A percentile compares a stretch with the other conserved stretches of the same genome.
Evolutionary conservation across 208 protist species (phyloP).

Genomic region (Zelonia costaricensis): DNA sequence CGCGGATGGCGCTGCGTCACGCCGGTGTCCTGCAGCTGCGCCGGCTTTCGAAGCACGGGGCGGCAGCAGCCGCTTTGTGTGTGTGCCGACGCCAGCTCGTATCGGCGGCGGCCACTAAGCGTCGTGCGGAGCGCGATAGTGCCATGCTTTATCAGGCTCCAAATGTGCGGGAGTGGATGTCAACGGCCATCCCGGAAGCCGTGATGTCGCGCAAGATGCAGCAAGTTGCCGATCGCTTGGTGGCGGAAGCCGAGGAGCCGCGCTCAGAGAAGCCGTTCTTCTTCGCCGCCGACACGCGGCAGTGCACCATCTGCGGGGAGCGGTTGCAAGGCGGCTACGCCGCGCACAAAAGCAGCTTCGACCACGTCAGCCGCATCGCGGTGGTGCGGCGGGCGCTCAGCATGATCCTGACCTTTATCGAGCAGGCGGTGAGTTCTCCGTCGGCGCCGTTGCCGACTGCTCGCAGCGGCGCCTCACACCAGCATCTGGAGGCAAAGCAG

Average conservation of each 20-base stretch:
- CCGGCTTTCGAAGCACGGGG: too few relatives aligned
- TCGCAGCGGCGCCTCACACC: not conserved
- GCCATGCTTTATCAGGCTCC: slow-evolving; percentile 12
- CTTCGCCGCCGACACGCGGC: slow-evolving; percentile 28
- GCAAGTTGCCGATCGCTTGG: not conserved
- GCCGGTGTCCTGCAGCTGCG: too few relatives aligned
- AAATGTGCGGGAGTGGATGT: not conserved
- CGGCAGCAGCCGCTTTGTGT: not conserved
- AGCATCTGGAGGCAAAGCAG: not conserved
- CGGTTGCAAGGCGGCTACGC: slow-evolving; percentile 33
- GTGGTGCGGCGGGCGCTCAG: slow-evolving; percentile 55
- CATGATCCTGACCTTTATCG: slow-evolving; percentile 39
- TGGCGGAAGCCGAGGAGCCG: slow-evolving; percentile 8
- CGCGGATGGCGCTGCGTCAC: too few relatives aligned
- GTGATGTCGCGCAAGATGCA: slow-evolving; percentile 8
- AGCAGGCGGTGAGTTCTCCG: slow-evolving; percentile 3
- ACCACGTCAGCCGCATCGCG: slow-evolving; percentile 53
- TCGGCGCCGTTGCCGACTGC: not conserved
- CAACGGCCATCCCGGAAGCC: not conserved
- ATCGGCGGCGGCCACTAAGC: not conserved
- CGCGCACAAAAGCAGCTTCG: slow-evolving; percentile 35
- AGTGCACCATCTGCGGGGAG: slow-evolving; percentile 44
- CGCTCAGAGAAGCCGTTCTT: slow-evolving; percentile 16
- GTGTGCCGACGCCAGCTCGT: not conserved
- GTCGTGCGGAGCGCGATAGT: too few relatives aligned